A percentile compares a stretch with the other conserved stretches of the same genome.
Evolutionary conservation across 164 flowering plant species (phyloP).

Genomic region (Amborella trichopoda): DNA sequence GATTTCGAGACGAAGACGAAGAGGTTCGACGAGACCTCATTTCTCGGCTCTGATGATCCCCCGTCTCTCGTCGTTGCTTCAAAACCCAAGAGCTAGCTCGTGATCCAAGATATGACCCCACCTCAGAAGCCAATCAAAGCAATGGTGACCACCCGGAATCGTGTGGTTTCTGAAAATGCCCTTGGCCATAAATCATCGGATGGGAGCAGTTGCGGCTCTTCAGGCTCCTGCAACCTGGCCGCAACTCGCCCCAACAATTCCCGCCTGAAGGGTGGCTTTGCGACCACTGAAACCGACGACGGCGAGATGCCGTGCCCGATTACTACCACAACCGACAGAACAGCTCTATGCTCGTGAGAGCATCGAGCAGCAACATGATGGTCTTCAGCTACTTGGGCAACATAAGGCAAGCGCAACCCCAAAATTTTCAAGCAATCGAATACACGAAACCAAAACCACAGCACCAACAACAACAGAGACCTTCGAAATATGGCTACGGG

Average conservation of each 20-base stretch:
- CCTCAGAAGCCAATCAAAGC: not conserved
- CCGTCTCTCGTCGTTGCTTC: not conserved
- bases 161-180: not conserved
- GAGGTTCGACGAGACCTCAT: not conserved
- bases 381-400: constrained; percentile 66
- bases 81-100: not conserved
- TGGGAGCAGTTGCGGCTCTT: too few relatives aligned
- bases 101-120: not conserved
- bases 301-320: not conserved
- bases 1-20: not conserved
- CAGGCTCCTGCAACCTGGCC: too few relatives aligned
- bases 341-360: constrained; percentile 39
- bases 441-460: not conserved
- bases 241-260: not conserved
- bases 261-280: not conserved
- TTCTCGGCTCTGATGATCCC: not conserved
- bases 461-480: not conserved
- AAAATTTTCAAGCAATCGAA: not conserved
- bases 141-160: not conserved
- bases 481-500: not conserved
- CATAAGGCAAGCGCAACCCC: constrained; percentile 23
- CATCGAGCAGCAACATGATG: constrained; percentile 81
- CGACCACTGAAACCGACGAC: not conserved
- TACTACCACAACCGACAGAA: constrained; percentile 11
- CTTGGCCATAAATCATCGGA: too few relatives aligned